These are phyloP conservation scores for Kalanchoe fedtschenkoi DNA, from an alignment of 164 flowering plant species.

Conservation along the genomic window DNA sequence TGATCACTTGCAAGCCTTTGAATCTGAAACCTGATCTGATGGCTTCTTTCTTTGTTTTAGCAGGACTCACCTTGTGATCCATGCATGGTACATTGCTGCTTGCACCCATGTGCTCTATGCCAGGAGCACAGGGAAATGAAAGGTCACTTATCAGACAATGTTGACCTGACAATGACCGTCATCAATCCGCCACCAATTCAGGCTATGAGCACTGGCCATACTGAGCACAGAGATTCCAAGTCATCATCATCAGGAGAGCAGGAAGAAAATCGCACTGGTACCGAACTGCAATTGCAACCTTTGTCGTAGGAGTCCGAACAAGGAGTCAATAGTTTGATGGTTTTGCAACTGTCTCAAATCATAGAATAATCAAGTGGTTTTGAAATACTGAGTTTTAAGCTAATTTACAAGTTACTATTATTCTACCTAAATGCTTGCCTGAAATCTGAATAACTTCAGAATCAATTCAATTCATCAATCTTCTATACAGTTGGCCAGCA, in stretches of 20 bases:
- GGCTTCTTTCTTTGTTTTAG: slow-evolving; percentile 5
- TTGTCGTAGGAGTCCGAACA: neutral
- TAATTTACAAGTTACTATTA: too few relatives aligned
- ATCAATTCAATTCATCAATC: too few relatives aligned
- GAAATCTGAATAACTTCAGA: too few relatives aligned
- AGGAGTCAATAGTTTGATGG: too few relatives aligned
- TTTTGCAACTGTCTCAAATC: too few relatives aligned
- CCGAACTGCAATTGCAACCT: slow-evolving; percentile 4
- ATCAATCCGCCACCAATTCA: slow-evolving; percentile 84
- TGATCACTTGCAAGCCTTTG: too few relatives aligned
- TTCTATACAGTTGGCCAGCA: too few relatives aligned
- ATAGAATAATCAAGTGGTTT: too few relatives aligned
- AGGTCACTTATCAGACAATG: slow-evolving; percentile 59
- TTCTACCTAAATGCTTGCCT: too few relatives aligned
- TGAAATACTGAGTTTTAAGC: too few relatives aligned
- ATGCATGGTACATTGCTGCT: slow-evolving; percentile 82
- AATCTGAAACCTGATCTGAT: neutral
- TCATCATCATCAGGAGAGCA: slow-evolving; percentile 18
- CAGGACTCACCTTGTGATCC: slow-evolving; percentile 99
- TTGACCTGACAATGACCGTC: slow-evolving; percentile 56
- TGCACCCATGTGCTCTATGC: slow-evolving; percentile 93
- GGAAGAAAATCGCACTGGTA: neutral
- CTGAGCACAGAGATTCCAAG: slow-evolving; percentile 11
- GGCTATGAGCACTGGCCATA: slow-evolving; percentile 53
- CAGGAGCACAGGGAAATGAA: slow-evolving; percentile 98